Evolutionary conservation across 306 rosid genomes (phyloP), one percentile per base, ranked within the genome.

Genomic region (Arachis stenosperma): DNA sequence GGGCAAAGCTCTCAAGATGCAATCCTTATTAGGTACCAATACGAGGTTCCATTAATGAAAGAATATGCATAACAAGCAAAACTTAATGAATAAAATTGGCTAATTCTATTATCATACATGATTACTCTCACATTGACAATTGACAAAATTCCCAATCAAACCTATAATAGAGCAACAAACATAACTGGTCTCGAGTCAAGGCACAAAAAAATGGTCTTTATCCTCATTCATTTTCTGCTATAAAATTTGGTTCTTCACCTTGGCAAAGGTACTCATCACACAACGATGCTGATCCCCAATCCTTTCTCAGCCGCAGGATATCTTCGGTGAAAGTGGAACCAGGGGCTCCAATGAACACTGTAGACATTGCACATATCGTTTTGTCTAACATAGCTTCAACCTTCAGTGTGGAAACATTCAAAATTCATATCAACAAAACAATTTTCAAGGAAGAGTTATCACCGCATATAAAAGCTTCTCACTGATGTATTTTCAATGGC

Each of bases 361-460:
- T 88, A 14, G 98, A 85, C 97, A 94, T 76, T 61, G 96, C 98
- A 73, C 96, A 88, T 75, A 94, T 89, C n/a, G 98, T 94, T 84
- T 94, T 94, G 84, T 94, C 98, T 73, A 94, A 64, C 98, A 94
- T 94, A 55, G 98, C 97, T 83, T 94, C 98, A 59, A 94, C 98
- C 98, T 93, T 71, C 83, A 73, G 48, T 10, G 54, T 30, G 33
- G 67, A 61, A 66, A 61, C 36, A 66, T 73, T 62, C 73, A 70
- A 10, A 70, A 82, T 36, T 75, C 75, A 48, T 4, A 29, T 79
- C 43, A 75, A 48, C 64, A 71, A 54, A 12, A 43, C 41, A 80
- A 60, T 59, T 61, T 54, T 29, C 36, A 50, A 42, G 47, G 33
- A 63, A 12, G 2, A 55, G 48, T 39, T 14, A 11, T 60, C 13